Evolutionary conservation across 176 grass and related monocot species (phyloP), one percentile per base, ranked within the genome.

Genomic region (Hordeum marinum): DNA sequence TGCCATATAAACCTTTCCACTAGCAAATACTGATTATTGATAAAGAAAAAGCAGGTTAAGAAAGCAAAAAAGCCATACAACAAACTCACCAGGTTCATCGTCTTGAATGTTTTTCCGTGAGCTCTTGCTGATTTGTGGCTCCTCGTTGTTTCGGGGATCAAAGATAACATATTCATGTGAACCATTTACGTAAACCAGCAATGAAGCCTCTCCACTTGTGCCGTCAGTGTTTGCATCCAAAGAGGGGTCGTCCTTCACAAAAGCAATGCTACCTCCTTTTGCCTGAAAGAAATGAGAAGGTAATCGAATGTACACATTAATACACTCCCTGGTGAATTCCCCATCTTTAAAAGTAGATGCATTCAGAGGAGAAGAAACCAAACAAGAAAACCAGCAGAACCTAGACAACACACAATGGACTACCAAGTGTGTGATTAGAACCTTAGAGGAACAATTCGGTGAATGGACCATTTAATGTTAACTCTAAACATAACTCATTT

Each of bases 91-190:
- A 84, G 63, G 24, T 83, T 98, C 91, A 36, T 92, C 88, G 29
- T 82, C 46, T 72, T 88, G 75, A 88, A 81, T 54, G 85, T 74
- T 90, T 72, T 84, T 94, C 8, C 0, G 39, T 80, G 65, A 26
- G 27, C 34, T 79, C 81, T 81, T 88, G 55, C 77, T 72, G 70
- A 83, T 76, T 1, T 67, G 80, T 14, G 45, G 52, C 17, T 86
- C 84, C 82, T 90, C 87, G 0, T 67, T 84, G 15, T 66, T 89
- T 61, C 82, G 84, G 71, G 96, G 93, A 95, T 99, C 86, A 89
- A 94, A 96, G 52, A 96, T 67, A 65, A 77, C 78, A 77, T 99
- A 99, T 60, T 99, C 91, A 84, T 94, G 93, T 43, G 85, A 87
- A 78, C 93, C 42, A 72, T 92, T 99, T 60, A 99, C 29, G 29